Base-by-base conservation (phyloP, 768 basidiomycete genomes). In the Mycena rosella region DNA sequence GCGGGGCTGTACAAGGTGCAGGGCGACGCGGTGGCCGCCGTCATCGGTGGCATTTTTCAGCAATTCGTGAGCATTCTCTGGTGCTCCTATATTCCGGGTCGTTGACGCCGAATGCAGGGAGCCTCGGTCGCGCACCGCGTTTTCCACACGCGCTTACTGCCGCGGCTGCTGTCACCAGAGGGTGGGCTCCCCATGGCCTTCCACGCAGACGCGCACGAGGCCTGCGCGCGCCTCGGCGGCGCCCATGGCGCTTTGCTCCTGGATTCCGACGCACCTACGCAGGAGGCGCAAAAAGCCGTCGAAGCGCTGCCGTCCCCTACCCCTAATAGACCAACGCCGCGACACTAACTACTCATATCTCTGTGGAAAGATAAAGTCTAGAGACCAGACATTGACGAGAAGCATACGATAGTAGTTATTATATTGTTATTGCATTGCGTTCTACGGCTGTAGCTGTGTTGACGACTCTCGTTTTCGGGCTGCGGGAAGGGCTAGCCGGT, bases 1-100 rank as follows among this genome's bases (percentile, higher is more conserved):
- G 86, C 91, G 2, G 94, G 93, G 2, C 75, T 94, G 60, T 90
- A 90, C 72, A 95, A 94, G 72, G 89, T 94, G 22, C 87, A 90
- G 73, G 94, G 94, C 2, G 89, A 92, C 63, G 85, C 89, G 0
- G 91, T 94, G 6, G 88, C 91, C 71, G 94, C 91, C 3, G 82
- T 94, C 18, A 78, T 94, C 32, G 94, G 94, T 26, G 92, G 89
- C 8, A 85, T 94, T 15, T 93, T 89, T 73, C 88, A 91, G 73
- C 92, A 96, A 81, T 93, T 90, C 77, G 94, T 95, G 73, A 65
- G 93, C 83, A 58, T 36, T 58, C 34, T 42, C 54, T 44, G 40
- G 24, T 38, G 8, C 11, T 52, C 34, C 27, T 18, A 32, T 45
- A 20, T 45, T 42, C 38, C 34, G 34, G 2, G 61, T 53, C 61